Percentiles rank a stretch among this genome's conserved stretches.
These are phyloP conservation scores for Terana coerulea DNA, from an alignment of 768 basidiomycete genomes.

Conservation along the genomic window DNA sequence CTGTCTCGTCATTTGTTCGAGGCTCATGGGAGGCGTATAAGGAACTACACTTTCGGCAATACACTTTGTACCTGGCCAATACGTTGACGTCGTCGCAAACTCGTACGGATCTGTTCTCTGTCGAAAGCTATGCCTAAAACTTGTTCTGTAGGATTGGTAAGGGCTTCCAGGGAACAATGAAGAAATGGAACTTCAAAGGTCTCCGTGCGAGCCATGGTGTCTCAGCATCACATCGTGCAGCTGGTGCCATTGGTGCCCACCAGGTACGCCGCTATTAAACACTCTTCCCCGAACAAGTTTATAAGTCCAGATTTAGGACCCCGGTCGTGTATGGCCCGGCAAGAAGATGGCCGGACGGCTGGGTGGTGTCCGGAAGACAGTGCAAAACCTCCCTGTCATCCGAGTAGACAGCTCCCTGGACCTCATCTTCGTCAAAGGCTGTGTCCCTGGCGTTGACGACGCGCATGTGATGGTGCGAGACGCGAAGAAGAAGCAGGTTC, in stretches of 20 bases:
- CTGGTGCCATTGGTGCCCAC: slow-evolving; percentile 92
- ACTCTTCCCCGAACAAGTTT: background rate
- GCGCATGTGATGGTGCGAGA: slow-evolving; percentile 84
- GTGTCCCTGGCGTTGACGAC: slow-evolving; percentile 86
- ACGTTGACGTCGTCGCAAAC: slow-evolving; percentile 85
- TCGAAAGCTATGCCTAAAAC: background rate
- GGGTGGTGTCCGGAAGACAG: slow-evolving; percentile 78
- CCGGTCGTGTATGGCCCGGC: slow-evolving; percentile 93
- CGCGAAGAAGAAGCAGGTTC: slow-evolving; percentile 82
- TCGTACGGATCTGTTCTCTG: slow-evolving; percentile 52
- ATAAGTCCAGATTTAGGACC: slow-evolving; percentile 56
- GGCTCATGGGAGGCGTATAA: slow-evolving; percentile 24
- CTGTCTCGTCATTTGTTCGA: background rate
- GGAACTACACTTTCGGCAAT: slow-evolving; percentile 87
- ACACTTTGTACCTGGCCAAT: slow-evolving; percentile 97
- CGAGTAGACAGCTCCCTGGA: slow-evolving; percentile 85
- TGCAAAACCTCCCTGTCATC: slow-evolving; percentile 85
- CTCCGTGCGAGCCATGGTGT: slow-evolving; percentile 93
- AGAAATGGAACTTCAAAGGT: slow-evolving; percentile 91
- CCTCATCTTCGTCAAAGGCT: slow-evolving; percentile 88
- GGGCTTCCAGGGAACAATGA: slow-evolving; percentile 97
- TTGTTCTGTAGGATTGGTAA: slow-evolving; percentile 74
- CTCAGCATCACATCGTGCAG: slow-evolving; percentile 88
- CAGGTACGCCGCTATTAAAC: slow-evolving; percentile 53
- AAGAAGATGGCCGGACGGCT: slow-evolving; percentile 98